phyloP scores from a whole-genome alignment of 257 asterid species.

The Parsonsia alboflavescens region DNA sequence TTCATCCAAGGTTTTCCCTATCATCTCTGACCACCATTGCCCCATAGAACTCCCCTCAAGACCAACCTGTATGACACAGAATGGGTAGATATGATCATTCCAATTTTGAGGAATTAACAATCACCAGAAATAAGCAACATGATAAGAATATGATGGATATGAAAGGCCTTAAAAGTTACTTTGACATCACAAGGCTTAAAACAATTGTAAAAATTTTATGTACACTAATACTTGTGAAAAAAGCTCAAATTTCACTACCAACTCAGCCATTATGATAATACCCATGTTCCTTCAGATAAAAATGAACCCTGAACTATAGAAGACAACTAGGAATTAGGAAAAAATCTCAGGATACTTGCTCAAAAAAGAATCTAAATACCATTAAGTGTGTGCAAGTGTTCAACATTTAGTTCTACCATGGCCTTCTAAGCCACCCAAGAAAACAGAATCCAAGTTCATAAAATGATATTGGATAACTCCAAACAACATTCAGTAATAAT shows the following conservation, averaged over 20 bases:
- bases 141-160: neutral
- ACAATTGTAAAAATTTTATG: neutral
- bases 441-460: neutral
- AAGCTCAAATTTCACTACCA: neutral
- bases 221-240: neutral
- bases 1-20: constrained; percentile 87
- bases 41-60: constrained; percentile 97
- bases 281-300: neutral
- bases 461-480: neutral
- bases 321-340: neutral
- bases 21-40: constrained; percentile 97
- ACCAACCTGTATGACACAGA: constrained; percentile 67
- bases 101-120: neutral
- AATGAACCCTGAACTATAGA: neutral
- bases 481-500: neutral
- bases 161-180: neutral
- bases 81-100: neutral
- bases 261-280: neutral
- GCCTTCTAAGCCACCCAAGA: neutral
- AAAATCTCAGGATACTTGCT: neutral
- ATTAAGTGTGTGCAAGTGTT: neutral
- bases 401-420: neutral
- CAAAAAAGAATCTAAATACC: neutral
- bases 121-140: neutral
- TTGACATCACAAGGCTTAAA: neutral